A percentile compares a stretch with the other conserved stretches of the same genome.
phyloP scores from a whole-genome alignment of 2,329 filamentous ascomycete genomes.

The Leptoxyphium fumago region DNA sequence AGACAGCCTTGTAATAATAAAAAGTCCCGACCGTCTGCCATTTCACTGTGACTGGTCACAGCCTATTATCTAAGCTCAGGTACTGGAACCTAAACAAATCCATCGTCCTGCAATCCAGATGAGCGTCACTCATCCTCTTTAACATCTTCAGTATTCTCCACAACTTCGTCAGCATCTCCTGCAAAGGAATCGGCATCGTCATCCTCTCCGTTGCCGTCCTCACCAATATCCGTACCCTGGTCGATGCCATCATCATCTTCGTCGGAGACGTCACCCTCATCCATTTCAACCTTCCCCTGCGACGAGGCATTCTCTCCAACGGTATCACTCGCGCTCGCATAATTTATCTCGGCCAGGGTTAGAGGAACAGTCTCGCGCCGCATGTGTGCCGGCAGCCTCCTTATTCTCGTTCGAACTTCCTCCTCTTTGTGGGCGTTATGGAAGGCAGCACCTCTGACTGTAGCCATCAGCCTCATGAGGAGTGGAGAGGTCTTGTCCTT shows the following conservation, averaged over 20 bases:
- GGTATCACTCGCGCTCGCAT: neutral
- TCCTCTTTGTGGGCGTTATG: constrained; percentile 4
- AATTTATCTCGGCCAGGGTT: neutral
- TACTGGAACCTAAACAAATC: too few species aligned
- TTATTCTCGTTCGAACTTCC: constrained; percentile 1
- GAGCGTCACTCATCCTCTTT: neutral
- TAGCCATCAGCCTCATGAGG: neutral
- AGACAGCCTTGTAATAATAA: neutral
- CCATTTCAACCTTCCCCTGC: constrained; percentile 5
- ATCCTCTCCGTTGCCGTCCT: constrained; percentile 1
- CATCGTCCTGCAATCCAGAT: too few species aligned
- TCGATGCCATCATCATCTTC: neutral
- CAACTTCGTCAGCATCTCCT: neutral
- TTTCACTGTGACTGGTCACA: too few species aligned
- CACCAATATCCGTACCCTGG: neutral
- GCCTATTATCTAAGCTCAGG: too few species aligned
- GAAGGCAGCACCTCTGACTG: neutral
- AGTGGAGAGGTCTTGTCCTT: neutral
- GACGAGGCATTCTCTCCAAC: constrained; percentile 2
- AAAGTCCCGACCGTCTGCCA: too few species aligned
- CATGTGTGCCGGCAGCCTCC: constrained; percentile 1
- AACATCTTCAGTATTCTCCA: neutral
- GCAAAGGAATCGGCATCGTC: neutral
- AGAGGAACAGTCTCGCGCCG: neutral
- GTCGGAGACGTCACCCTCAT: constrained; percentile 1